phyloP scores from a whole-genome alignment of 257 asterid species.

The Nicotiana undulata region DNA sequence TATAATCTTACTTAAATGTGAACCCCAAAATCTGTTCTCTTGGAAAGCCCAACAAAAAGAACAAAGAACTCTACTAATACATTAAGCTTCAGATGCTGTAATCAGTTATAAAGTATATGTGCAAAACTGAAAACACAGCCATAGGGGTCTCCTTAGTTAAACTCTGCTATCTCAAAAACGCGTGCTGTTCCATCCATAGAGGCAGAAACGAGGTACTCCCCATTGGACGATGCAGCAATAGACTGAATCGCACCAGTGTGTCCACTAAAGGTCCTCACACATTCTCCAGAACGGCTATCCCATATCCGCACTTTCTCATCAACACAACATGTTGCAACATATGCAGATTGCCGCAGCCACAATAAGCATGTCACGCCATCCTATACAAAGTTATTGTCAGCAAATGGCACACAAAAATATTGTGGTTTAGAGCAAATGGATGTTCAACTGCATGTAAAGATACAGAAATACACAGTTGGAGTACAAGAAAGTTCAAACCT shows the following conservation, averaged over 20 bases:
- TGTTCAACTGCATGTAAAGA: background rate
- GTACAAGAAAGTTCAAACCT: slow-evolving; percentile 31
- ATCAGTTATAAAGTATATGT: too few species aligned
- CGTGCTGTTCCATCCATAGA: slow-evolving; percentile 69
- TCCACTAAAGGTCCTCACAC: slow-evolving; percentile 46
- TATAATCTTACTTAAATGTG: too few species aligned
- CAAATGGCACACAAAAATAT: background rate
- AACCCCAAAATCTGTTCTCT: too few species aligned
- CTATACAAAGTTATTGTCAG: slow-evolving; percentile 18
- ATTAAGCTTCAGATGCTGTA: too few species aligned
- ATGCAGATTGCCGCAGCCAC: slow-evolving; percentile 57
- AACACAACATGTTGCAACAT: slow-evolving; percentile 53
- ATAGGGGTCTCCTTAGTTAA: slow-evolving; percentile 18
- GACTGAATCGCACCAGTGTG: slow-evolving; percentile 57
- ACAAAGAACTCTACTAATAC: too few species aligned
- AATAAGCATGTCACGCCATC: slow-evolving; percentile 60
- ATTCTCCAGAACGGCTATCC: slow-evolving; percentile 73
- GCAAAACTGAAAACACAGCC: background rate
- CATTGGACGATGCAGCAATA: slow-evolving; percentile 34
- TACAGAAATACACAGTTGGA: background rate
- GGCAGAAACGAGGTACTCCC: slow-evolving; percentile 56
- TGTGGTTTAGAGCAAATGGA: background rate
- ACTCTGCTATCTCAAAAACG: slow-evolving; percentile 64
- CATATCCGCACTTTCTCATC: slow-evolving; percentile 71
- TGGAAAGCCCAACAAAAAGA: too few species aligned